phyloP scores from a whole-genome alignment of 495 filamentous ascomycete genomes.

The Lasiosphaeriaceae sp. region DNA sequence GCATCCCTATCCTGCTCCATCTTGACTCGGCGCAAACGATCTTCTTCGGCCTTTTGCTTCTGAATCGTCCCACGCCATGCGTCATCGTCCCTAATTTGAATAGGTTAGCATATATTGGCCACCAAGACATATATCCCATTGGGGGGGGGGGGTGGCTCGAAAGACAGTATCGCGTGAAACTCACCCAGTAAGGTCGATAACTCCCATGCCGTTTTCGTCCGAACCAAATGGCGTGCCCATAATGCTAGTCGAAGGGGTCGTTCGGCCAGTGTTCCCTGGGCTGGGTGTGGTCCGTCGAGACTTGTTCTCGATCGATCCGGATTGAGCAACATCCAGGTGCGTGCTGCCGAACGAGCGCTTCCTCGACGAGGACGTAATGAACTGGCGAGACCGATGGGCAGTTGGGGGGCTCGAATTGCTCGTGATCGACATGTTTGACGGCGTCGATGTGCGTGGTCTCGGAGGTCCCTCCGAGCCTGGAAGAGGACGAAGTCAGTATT shows the following conservation, averaged over 20 bases:
- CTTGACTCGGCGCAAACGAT: slow-evolving; percentile 13
- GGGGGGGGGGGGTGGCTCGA: no score
- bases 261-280: slow-evolving; percentile 3
- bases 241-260: background rate
- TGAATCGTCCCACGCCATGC: background rate
- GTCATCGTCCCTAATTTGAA: slow-evolving; percentile 14
- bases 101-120: slow-evolving; percentile 6
- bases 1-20: slow-evolving; percentile 14
- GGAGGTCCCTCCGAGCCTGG: background rate
- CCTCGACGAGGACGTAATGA: slow-evolving; percentile 15
- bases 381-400: background rate
- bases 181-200: slow-evolving; percentile 32
- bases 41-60: slow-evolving; percentile 13
- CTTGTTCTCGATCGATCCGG: slow-evolving; percentile 18
- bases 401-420: slow-evolving; percentile 3
- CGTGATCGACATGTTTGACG: slow-evolving; percentile 13
- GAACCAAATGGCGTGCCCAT: background rate
- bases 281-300: slow-evolving; percentile 29
- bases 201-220: slow-evolving; percentile 3
- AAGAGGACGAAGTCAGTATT: background rate
- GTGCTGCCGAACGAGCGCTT: slow-evolving; percentile 35
- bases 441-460: background rate
- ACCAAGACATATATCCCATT: no score
- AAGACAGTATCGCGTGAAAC: background rate
- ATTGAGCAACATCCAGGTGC: slow-evolving; percentile 14